Conservation (phyloP, 257 asterid genomes). For the Scutellaria minor region DNA sequence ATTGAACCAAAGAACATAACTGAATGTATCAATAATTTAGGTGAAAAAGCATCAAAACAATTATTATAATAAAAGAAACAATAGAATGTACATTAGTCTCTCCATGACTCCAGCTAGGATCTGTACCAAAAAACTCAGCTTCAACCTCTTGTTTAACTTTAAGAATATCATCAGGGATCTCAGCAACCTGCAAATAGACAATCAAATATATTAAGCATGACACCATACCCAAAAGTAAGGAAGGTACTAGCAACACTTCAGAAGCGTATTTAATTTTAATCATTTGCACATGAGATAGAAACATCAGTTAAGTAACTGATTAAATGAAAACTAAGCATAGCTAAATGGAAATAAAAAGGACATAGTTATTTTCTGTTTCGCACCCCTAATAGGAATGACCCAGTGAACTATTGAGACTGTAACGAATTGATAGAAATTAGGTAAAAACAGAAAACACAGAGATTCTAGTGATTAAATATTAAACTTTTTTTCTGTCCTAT, state of each 20-base stretch:
- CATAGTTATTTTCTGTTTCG: neutral
- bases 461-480: neutral
- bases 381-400: neutral
- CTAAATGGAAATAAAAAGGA: neutral
- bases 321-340: neutral
- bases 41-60: constrained; percentile 12
- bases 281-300: constrained; percentile 12
- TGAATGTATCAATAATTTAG: neutral
- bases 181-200: constrained; percentile 51
- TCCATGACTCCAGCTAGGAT: constrained; percentile 69
- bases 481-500: neutral
- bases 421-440: constrained; percentile 8
- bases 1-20: neutral
- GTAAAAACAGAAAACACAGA: neutral
- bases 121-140: constrained; percentile 81
- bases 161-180: constrained; percentile 63
- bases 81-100: constrained; percentile 64
- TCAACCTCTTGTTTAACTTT: constrained; percentile 78
- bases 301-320: neutral
- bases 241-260: constrained; percentile 7
- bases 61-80: constrained; percentile 6
- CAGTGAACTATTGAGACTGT: neutral
- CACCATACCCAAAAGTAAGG: neutral
- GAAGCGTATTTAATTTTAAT: constrained; percentile 18
- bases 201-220: constrained; percentile 18